Evolutionary conservation across 148 eudicot genomes (phyloP).

Genomic region (Mesembryanthemum crystallinum): DNA sequence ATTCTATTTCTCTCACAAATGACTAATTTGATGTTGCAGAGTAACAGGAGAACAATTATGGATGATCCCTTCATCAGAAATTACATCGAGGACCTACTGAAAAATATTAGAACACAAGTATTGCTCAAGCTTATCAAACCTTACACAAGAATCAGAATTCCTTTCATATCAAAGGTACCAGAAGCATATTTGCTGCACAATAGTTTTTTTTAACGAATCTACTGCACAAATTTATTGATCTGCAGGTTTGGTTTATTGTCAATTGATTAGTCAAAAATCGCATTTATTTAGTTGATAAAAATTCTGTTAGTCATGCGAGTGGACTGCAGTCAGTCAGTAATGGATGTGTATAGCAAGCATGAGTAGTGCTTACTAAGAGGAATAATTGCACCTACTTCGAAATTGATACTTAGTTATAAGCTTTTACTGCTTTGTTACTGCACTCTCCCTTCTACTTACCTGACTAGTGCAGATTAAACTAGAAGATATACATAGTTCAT

Average conservation of each 20-base stretch:
- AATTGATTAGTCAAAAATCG: too few relatives aligned
- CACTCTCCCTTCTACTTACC: slow-evolving; percentile 7
- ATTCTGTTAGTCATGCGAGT: too few relatives aligned
- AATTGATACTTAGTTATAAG: too few relatives aligned
- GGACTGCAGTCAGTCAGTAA: too few relatives aligned
- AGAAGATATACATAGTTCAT: neutral
- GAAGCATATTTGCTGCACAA: neutral
- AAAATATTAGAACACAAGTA: slow-evolving; percentile 94
- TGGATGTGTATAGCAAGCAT: too few relatives aligned
- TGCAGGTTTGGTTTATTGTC: too few relatives aligned
- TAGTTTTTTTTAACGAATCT: neutral
- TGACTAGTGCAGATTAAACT: neutral
- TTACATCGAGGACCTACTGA: slow-evolving; percentile 92
- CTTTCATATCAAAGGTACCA: slow-evolving; percentile 87
- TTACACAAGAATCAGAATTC: slow-evolving; percentile 93
- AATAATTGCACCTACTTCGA: too few relatives aligned
- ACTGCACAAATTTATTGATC: too few relatives aligned
- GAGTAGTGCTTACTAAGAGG: too few relatives aligned
- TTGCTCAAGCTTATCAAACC: slow-evolving; percentile 97
- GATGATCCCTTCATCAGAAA: slow-evolving; percentile 92
- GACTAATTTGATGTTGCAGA: slow-evolving; percentile 42
- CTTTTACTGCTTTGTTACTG: too few relatives aligned
- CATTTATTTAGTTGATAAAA: too few relatives aligned
- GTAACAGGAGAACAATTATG: slow-evolving; percentile 92
- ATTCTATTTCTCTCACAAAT: slow-evolving; percentile 17